A percentile compares a stretch with the other conserved stretches of the same genome.
phyloP scores from a whole-genome alignment of 208 protist genomes.

The Leishmania mexicana region DNA sequence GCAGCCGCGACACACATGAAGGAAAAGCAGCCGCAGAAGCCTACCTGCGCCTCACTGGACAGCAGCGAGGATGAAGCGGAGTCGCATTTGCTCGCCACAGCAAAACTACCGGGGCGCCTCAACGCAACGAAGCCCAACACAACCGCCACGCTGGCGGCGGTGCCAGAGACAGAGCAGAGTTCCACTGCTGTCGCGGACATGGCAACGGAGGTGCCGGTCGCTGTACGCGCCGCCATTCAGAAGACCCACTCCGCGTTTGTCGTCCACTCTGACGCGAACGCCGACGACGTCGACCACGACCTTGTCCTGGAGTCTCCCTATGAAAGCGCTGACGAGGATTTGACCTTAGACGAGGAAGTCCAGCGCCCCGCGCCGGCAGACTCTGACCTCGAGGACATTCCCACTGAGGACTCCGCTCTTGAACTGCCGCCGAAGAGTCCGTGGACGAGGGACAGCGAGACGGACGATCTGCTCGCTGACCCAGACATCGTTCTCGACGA shows the following conservation, averaged over 20 bases:
- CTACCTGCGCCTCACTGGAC: constrained; percentile 10
- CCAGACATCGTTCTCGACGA: constrained; percentile 28
- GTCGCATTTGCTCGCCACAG: neutral
- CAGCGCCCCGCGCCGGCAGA: constrained; percentile 18
- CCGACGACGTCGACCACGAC: constrained; percentile 19
- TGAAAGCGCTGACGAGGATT: constrained; percentile 21
- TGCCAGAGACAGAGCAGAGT: neutral
- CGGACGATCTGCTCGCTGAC: constrained; percentile 16
- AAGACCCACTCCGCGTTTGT: constrained; percentile 21
- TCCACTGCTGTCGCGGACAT: too few species aligned
- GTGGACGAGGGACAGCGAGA: constrained; percentile 7
- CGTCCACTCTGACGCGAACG: neutral
- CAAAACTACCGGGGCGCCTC: too few species aligned
- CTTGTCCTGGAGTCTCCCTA: constrained; percentile 7
- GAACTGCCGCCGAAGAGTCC: constrained; percentile 10
- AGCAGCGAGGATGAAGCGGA: neutral
- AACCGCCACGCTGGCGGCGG: neutral
- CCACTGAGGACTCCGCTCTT: constrained; percentile 26
- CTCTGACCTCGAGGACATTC: constrained; percentile 38
- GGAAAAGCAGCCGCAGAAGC: constrained; percentile 15
- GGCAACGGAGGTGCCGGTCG: neutral
- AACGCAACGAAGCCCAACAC: neutral
- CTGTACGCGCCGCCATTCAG: constrained; percentile 16
- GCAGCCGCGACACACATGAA: constrained; percentile 36
- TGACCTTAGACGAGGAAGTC: constrained; percentile 26